Conservation (phyloP, 2,329 filamentous ascomycete genomes). For the Coniochaeta sp. region DNA sequence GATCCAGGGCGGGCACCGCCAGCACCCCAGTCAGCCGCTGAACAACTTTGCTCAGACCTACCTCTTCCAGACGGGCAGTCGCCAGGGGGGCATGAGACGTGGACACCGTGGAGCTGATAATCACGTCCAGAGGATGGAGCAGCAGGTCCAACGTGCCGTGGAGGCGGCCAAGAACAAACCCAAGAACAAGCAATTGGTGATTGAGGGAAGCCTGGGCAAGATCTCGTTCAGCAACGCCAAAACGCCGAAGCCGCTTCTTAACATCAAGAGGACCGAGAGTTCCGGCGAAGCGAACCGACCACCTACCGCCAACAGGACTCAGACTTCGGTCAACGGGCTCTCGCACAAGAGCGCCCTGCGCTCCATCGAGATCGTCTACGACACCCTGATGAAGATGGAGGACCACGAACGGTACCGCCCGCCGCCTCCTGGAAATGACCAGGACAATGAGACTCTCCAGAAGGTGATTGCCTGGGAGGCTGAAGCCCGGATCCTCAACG, state of each 20-base stretch:
- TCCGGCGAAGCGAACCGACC: constrained; percentile 50
- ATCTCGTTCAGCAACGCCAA: constrained; percentile 99
- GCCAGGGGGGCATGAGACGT: constrained; percentile 66
- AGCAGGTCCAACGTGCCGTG: constrained; percentile 94
- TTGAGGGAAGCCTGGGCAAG: constrained; percentile 93
- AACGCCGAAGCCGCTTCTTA: constrained; percentile 88
- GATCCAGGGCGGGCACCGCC: constrained; percentile 81
- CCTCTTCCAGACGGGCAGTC: constrained; percentile 85
- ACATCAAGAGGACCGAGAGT: constrained; percentile 82
- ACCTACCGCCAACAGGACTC: constrained; percentile 35
- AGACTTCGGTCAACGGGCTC: constrained; percentile 37
- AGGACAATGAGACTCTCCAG: constrained; percentile 62
- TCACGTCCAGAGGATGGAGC: constrained; percentile 98
- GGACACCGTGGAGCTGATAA: constrained; percentile 84
- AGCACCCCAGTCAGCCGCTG: constrained; percentile 86
- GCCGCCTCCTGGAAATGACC: constrained; percentile 49
- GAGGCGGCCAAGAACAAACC: constrained; percentile 96
- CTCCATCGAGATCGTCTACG: constrained; percentile 85
- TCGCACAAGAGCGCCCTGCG: constrained; percentile 78
- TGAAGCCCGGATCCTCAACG: constrained; percentile 63
- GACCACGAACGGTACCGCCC: constrained; percentile 82
- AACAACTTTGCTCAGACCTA: constrained; percentile 98
- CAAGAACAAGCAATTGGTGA: constrained; percentile 94
- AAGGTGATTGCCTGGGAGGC: constrained; percentile 75
- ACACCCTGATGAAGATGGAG: constrained; percentile 85